Evolutionary conservation across 78 protist genomes (phyloP).

Genomic region (Dictyostelium capitatum): DNA sequence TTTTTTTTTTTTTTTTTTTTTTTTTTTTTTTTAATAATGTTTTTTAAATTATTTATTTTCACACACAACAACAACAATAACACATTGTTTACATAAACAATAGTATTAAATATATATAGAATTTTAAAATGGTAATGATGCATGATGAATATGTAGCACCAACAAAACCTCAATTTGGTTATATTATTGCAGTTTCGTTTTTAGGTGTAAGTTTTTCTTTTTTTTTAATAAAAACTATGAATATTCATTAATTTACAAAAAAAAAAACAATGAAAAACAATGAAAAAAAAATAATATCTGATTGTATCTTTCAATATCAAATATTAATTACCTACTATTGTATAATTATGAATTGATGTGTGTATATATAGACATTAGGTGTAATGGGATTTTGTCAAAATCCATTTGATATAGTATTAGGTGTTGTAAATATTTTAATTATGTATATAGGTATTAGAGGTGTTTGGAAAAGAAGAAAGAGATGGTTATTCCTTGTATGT

Average conservation of each 20-base stretch:
- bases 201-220: conserved; percentile 29
- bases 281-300: background rate
- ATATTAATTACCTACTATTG: background rate
- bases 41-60: background rate
- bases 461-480: conserved; percentile 54
- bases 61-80: background rate
- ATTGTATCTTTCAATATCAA: no score
- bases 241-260: background rate
- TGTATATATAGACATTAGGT: conserved; percentile 63
- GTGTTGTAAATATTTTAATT: background rate
- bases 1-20: background rate
- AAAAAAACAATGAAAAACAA: no score
- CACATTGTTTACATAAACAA: background rate
- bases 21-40: background rate
- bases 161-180: conserved; percentile 34
- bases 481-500: conserved; percentile 22
- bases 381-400: conserved; percentile 70
- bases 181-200: conserved; percentile 32
- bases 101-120: background rate
- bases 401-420: conserved; percentile 55
- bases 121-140: background rate
- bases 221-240: no score
- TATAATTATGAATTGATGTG: background rate
- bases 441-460: conserved; percentile 54
- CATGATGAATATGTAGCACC: conserved; percentile 18